Percentiles rank a stretch among this genome's conserved stretches.
phyloP scores from a whole-genome alignment of 2,329 filamentous ascomycete species.

The Aspergillus candidus region DNA sequence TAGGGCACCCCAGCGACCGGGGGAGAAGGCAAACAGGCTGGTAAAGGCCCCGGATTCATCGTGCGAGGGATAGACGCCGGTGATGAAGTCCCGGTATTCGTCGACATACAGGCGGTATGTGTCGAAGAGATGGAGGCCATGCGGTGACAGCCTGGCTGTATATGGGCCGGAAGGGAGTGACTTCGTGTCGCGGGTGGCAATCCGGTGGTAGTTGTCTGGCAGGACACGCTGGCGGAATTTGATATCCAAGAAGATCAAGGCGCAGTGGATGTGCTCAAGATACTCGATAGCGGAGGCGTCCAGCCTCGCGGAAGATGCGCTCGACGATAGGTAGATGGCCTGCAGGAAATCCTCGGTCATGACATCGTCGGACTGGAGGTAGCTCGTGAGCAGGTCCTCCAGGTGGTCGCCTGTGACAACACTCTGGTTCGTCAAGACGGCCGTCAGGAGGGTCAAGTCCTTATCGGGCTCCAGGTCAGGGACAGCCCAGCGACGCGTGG shows the following conservation, averaged over 20 bases:
- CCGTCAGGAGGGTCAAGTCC: slow-evolving; percentile 1
- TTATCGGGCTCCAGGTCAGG: not conserved
- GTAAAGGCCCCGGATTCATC: slow-evolving; percentile 4
- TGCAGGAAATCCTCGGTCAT: slow-evolving; percentile 5
- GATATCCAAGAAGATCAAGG: slow-evolving; percentile 1
- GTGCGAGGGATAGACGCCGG: slow-evolving; percentile 5
- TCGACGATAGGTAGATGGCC: slow-evolving; percentile 7
- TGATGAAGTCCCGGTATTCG: slow-evolving; percentile 8
- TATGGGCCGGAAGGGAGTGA: slow-evolving; percentile 7
- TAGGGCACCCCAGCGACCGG: slow-evolving; percentile 1
- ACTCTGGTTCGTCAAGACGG: slow-evolving; percentile 3
- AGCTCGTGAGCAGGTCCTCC: slow-evolving; percentile 1
- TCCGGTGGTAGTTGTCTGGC: not conserved
- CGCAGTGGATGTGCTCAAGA: not conserved
- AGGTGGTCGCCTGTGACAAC: slow-evolving; percentile 3
- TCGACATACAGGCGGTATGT: slow-evolving; percentile 11
- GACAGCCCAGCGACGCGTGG: not conserved
- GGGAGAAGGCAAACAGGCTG: not conserved
- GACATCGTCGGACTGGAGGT: slow-evolving; percentile 10
- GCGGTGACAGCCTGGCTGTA: not conserved
- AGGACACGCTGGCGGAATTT: not conserved
- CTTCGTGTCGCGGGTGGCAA: not conserved
- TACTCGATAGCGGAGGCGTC: not conserved
- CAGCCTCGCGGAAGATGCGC: not conserved
- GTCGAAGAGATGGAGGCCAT: slow-evolving; percentile 1